Conservation (phyloP, 176 grass and related monocot species). For the Oryza glumipatula region DNA sequence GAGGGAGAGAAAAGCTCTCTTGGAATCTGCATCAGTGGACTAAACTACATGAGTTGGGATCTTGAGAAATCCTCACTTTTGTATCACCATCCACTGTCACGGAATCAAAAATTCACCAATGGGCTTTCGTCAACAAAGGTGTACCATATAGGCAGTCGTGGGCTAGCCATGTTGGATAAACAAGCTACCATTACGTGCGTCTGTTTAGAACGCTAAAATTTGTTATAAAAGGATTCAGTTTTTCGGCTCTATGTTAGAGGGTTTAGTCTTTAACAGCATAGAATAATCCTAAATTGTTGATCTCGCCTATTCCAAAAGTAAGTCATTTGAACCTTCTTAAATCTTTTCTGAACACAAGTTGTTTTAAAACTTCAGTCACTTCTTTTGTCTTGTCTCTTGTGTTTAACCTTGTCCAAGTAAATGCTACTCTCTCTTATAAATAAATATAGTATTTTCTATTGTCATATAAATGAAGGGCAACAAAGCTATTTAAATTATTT, state of each 20-base stretch:
- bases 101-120: constrained; percentile 34
- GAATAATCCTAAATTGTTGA: background rate
- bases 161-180: background rate
- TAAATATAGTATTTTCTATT: background rate
- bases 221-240: too few relatives aligned
- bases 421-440: background rate
- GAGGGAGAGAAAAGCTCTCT: background rate
- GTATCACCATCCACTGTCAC: constrained; percentile 35
- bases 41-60: constrained; percentile 37
- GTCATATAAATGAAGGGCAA: background rate
- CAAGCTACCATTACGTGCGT: background rate
- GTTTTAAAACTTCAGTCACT: too few relatives aligned
- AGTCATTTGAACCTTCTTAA: too few relatives aligned
- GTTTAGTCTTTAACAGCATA: background rate
- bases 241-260: too few relatives aligned
- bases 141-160: constrained; percentile 9
- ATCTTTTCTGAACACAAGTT: too few relatives aligned
- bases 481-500: background rate
- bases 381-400: background rate
- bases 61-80: constrained; percentile 36
- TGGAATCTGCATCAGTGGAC: constrained; percentile 50
- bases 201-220: too few relatives aligned
- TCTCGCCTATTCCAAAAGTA: too few relatives aligned
- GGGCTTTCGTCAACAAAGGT: constrained; percentile 24
- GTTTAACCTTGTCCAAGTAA: background rate